Conservation (phyloP, 768 basidiomycete genomes). For the Trametes cingulata region DNA sequence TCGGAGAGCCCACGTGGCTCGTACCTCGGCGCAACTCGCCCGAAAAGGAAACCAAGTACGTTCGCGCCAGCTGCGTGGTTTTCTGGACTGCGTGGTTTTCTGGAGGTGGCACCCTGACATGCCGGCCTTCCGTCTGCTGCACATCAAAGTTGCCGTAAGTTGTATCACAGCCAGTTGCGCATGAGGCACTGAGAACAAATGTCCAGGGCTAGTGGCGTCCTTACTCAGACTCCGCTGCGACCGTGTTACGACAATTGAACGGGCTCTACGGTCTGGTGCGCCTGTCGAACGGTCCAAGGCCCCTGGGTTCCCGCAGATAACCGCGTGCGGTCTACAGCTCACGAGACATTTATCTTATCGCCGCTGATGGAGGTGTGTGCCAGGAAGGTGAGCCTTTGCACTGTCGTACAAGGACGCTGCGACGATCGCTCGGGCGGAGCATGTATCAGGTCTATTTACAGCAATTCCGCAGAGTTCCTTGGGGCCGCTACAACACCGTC, state of each 20-base stretch:
- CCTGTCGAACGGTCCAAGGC: background rate
- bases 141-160: slow-evolving; percentile 14
- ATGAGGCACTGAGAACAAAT: background rate
- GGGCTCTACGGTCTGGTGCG: background rate
- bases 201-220: slow-evolving; percentile 4
- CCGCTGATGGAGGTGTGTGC: background rate
- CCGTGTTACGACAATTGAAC: background rate
- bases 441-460: background rate
- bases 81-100: slow-evolving; percentile 7
- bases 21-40: background rate
- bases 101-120: slow-evolving; percentile 7
- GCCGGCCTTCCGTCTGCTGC: background rate
- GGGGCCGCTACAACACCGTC: background rate
- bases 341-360: background rate
- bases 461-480: background rate
- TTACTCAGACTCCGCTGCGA: background rate
- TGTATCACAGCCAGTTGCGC: background rate
- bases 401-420: background rate
- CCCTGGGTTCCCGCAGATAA: background rate
- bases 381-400: background rate
- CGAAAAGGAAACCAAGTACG: slow-evolving; percentile 13
- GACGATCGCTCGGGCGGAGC: background rate
- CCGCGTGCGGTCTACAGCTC: background rate
- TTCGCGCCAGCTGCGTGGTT: slow-evolving; percentile 1
- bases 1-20: slow-evolving; percentile 6